These are phyloP conservation scores for Penicillium frequentans DNA, from an alignment of 2,329 filamentous ascomycete species.

Conservation along the genomic window DNA sequence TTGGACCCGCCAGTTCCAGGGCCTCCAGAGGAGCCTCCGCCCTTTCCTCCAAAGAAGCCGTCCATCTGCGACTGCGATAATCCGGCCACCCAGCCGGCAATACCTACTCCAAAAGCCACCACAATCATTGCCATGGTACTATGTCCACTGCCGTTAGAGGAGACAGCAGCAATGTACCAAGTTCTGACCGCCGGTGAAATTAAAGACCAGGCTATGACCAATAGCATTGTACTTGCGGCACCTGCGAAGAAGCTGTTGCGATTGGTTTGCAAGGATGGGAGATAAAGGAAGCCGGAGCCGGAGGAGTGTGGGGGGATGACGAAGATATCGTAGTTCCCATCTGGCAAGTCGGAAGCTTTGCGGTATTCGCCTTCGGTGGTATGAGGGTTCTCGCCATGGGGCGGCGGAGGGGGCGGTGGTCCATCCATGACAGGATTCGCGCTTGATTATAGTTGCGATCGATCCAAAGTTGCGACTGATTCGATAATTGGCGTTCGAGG, in stretches of 20 bases:
- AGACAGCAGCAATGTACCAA: slow-evolving; percentile 71
- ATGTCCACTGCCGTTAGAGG: slow-evolving; percentile 42
- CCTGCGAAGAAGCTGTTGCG: slow-evolving; percentile 90
- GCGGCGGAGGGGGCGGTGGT: slow-evolving; percentile 69
- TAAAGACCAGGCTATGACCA: slow-evolving; percentile 70
- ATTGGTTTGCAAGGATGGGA: slow-evolving; percentile 84
- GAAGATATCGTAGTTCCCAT: slow-evolving; percentile 96
- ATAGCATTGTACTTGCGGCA: slow-evolving; percentile 71
- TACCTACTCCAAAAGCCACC: slow-evolving; percentile 69
- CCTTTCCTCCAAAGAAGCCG: slow-evolving; percentile 22
- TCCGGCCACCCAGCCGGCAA: slow-evolving; percentile 76
- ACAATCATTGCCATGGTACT: slow-evolving; percentile 72
- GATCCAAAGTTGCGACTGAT: background rate
- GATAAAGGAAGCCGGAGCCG: slow-evolving; percentile 85
- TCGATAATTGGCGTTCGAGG: background rate
- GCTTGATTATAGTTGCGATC: slow-evolving; percentile 2
- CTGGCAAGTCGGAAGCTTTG: slow-evolving; percentile 64
- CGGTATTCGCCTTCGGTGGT: slow-evolving; percentile 55
- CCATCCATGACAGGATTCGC: slow-evolving; percentile 33
- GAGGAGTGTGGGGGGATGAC: slow-evolving; percentile 90
- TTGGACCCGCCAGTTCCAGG: slow-evolving; percentile 16
- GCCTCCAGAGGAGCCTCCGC: slow-evolving; percentile 21
- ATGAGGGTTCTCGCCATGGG: slow-evolving; percentile 77
- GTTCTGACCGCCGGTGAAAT: slow-evolving; percentile 71
- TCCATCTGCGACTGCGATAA: slow-evolving; percentile 58